Evolutionary conservation across 306 rosid genomes (phyloP).

Genomic region (Prunus persica): DNA sequence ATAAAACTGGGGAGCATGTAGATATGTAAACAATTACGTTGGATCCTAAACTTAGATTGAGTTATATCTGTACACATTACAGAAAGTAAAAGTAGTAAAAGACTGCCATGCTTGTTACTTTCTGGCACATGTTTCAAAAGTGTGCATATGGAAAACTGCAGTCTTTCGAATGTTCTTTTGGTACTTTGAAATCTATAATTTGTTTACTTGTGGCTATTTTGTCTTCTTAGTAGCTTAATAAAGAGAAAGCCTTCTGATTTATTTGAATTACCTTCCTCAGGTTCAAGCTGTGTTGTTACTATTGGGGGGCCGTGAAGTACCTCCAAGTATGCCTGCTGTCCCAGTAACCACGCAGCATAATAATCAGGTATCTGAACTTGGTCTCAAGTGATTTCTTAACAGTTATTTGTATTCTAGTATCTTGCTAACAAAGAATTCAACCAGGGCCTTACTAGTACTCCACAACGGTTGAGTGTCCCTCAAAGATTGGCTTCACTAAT

Average conservation of each 20-base stretch:
- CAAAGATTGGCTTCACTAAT: constrained; percentile 70
- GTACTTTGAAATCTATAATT: background rate
- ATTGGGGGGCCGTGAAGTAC: constrained; percentile 66
- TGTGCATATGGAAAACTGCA: background rate
- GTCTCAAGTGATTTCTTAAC: constrained; percentile 24
- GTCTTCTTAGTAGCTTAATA: background rate
- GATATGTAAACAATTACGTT: background rate
- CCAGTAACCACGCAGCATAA: constrained; percentile 39
- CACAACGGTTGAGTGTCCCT: constrained; percentile 57
- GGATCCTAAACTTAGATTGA: background rate
- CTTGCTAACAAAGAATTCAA: constrained; percentile 44
- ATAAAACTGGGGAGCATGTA: background rate
- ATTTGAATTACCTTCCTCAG: constrained; percentile 33
- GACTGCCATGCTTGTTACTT: background rate
- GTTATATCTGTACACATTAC: background rate
- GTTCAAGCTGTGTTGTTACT: constrained; percentile 74
- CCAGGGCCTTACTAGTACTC: constrained; percentile 55
- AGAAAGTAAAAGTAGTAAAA: background rate
- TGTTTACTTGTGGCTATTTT: background rate
- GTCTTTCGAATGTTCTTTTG: background rate
- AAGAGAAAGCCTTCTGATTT: constrained; percentile 20
- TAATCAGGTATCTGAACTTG: constrained; percentile 46
- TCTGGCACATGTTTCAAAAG: background rate
- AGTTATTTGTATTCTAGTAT: constrained; percentile 32
- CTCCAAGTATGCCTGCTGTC: constrained; percentile 39